These are phyloP conservation scores for Sugiyamaella chiloensis DNA, from an alignment of 805 yeast species.

Conservation along the genomic window DNA sequence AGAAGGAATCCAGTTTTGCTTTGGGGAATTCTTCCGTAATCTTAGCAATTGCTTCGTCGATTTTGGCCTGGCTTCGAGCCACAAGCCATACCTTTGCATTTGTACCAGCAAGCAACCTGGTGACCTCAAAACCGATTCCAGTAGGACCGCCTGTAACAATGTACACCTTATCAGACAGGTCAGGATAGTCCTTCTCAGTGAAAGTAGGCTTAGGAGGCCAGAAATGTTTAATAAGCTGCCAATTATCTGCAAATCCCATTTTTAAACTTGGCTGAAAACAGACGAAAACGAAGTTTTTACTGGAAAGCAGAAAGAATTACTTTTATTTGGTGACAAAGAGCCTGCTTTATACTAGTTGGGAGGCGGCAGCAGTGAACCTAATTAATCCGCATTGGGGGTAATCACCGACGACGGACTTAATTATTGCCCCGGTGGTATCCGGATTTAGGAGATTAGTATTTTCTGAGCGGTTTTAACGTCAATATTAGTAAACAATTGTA, in stretches of 20 bases:
- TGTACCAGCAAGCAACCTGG: slow-evolving; percentile 32
- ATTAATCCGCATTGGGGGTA: too few species aligned
- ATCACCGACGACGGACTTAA: too few species aligned
- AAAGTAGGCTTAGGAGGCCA: slow-evolving; percentile 6
- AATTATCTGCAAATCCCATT: slow-evolving; percentile 2
- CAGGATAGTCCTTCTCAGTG: slow-evolving; percentile 34
- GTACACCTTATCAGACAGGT: slow-evolving; percentile 34
- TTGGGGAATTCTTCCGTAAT: slow-evolving; percentile 28
- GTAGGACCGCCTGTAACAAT: slow-evolving; percentile 36
- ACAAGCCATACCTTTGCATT: slow-evolving; percentile 39
- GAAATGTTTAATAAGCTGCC: background rate
- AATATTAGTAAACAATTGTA: too few species aligned
- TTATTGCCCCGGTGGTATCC: too few species aligned
- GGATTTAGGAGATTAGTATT: too few species aligned
- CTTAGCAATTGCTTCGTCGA: slow-evolving; percentile 30
- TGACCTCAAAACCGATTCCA: slow-evolving; percentile 36
- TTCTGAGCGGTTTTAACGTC: too few species aligned
- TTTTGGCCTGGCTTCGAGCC: slow-evolving; percentile 37
- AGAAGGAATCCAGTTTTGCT: slow-evolving; percentile 20
- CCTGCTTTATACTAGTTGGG: background rate
- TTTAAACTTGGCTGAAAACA: too few species aligned
- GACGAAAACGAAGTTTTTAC: too few species aligned
- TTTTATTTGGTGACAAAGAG: background rate
- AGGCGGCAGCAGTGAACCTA: too few species aligned
- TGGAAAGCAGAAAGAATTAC: too few species aligned